phyloP scores from a whole-genome alignment of 192 early-diverging fungal species.

The Ambispora gerdemannii region DNA sequence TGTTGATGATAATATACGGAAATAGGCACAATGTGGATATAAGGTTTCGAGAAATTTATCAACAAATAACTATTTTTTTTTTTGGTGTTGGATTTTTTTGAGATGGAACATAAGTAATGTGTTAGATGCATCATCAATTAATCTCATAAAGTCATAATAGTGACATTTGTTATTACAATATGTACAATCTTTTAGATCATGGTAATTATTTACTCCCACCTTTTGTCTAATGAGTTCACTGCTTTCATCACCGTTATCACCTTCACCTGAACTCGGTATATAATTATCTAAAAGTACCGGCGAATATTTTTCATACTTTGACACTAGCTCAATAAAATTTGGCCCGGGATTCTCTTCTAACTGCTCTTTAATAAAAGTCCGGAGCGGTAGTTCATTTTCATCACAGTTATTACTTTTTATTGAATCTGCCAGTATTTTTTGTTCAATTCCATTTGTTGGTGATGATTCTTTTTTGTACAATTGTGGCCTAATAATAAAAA shows the following conservation, averaged over 20 bases:
- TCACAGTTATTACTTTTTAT: conserved; percentile 12
- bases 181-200: neutral
- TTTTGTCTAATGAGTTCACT: conserved; percentile 11
- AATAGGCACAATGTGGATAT: conserved; percentile 30
- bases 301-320: conserved; percentile 9
- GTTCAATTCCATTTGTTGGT: neutral
- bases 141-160: too few relatives aligned
- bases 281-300: neutral
- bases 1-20: conserved; percentile 7
- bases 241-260: neutral
- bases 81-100: too few relatives aligned
- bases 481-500: conserved; percentile 4
- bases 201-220: neutral
- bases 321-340: conserved; percentile 20
- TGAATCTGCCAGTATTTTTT: neutral
- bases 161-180: neutral
- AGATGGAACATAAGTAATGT: too few relatives aligned
- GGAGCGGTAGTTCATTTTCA: neutral
- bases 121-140: too few relatives aligned
- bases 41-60: conserved; percentile 27
- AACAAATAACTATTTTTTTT: conserved; percentile 26
- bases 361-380: conserved; percentile 29
- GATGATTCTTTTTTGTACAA: conserved; percentile 1
- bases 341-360: conserved; percentile 2
- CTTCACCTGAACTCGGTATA: neutral